phyloP scores from a whole-genome alignment of 1,139 yeast genomes.

The Taiozyma sp. region DNA sequence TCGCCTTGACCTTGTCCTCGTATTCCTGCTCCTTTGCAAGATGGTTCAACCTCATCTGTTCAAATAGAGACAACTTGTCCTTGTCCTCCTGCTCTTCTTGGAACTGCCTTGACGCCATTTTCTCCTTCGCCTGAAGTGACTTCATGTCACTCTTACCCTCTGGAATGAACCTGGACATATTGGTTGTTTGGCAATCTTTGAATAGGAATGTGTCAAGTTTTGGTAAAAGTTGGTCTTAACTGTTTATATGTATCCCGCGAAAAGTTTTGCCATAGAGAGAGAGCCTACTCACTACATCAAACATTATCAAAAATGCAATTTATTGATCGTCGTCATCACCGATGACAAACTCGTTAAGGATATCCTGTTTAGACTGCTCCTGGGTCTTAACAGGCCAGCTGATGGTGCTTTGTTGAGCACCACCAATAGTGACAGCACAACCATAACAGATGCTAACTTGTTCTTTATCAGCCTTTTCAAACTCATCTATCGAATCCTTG shows the following conservation, averaged over 20 bases:
- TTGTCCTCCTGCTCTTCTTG: constrained; percentile 18
- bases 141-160: constrained; percentile 22
- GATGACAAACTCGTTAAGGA: constrained; percentile 48
- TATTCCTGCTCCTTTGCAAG: constrained; percentile 19
- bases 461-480: constrained; percentile 14
- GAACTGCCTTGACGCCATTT: constrained; percentile 11
- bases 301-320: background rate
- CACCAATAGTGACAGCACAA: constrained; percentile 58
- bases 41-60: constrained; percentile 23
- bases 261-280: background rate
- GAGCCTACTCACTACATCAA: background rate
- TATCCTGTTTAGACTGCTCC: constrained; percentile 28
- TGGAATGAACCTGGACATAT: constrained; percentile 24
- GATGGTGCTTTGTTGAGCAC: constrained; percentile 38
- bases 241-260: background rate
- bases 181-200: too few species aligned
- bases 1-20: constrained; percentile 19
- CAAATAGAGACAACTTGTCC: constrained; percentile 20
- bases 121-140: constrained; percentile 14
- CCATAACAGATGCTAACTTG: constrained; percentile 62
- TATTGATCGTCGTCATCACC: constrained; percentile 31
- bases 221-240: background rate
- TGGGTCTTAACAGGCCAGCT: constrained; percentile 48
- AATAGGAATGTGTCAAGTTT: background rate
- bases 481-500: constrained; percentile 2